These are phyloP conservation scores for Erucastrum elatum DNA, from an alignment of 345 rosid genomes.

Conservation along the genomic window DNA sequence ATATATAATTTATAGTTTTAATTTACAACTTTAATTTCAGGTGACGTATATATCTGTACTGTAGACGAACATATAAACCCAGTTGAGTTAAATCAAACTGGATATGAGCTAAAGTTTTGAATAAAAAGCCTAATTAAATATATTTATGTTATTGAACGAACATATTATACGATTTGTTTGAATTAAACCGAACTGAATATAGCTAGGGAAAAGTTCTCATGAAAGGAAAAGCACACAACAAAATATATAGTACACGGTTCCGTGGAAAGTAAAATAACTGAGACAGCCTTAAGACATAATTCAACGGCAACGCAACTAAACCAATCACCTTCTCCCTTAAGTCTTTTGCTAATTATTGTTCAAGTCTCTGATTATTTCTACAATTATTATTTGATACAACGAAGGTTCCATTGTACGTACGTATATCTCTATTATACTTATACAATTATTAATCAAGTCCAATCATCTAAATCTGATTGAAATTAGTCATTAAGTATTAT, in stretches of 20 bases:
- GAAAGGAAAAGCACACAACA: neutral
- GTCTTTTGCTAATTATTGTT: slow-evolving; percentile 10
- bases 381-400: slow-evolving; percentile 23
- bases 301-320: slow-evolving; percentile 29
- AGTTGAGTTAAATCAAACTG: neutral
- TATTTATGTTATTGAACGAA: neutral
- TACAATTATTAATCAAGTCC: slow-evolving; percentile 2
- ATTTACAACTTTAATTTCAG: neutral
- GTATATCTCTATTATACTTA: slow-evolving; percentile 11
- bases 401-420: slow-evolving; percentile 26
- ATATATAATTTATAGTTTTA: neutral
- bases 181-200: neutral
- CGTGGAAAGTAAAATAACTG: slow-evolving; percentile 10
- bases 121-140: neutral
- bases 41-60: neutral
- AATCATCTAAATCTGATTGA: slow-evolving; percentile 4
- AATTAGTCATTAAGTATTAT: slow-evolving; percentile 23
- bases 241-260: slow-evolving; percentile 21
- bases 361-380: slow-evolving; percentile 18
- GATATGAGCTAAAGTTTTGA: neutral
- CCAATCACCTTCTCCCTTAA: slow-evolving; percentile 25
- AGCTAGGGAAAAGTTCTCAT: neutral
- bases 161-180: neutral
- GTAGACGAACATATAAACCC: neutral
- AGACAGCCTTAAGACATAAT: slow-evolving; percentile 12